Evolutionary conservation across 1,284 basidiomycete species (phyloP).

Genomic region (Microbotryomycetes sp.): DNA sequence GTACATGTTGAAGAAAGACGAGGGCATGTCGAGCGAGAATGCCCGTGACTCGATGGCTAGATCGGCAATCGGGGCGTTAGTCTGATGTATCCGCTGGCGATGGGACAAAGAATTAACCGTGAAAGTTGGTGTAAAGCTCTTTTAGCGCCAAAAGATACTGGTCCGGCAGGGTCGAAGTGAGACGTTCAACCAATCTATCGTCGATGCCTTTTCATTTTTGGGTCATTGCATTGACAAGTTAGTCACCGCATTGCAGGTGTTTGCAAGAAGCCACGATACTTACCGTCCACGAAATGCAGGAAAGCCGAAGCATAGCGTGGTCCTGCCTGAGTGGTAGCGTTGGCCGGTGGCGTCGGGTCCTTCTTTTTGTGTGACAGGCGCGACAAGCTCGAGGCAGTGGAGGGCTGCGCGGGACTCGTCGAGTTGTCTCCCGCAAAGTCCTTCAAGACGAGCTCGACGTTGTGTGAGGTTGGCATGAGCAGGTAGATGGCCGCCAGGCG

Average conservation of each 20-base stretch:
- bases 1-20: slow-evolving; percentile 76
- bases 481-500: slow-evolving; percentile 85
- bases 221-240: background rate
- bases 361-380: slow-evolving; percentile 14
- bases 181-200: slow-evolving; percentile 63
- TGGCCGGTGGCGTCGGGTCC: slow-evolving; percentile 1
- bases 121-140: slow-evolving; percentile 83
- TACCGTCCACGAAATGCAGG: slow-evolving; percentile 91
- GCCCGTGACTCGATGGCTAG: slow-evolving; percentile 73
- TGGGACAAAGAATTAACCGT: too few species aligned
- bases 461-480: slow-evolving; percentile 88
- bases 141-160: slow-evolving; percentile 57
- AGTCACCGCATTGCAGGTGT: background rate
- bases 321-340: slow-evolving; percentile 5
- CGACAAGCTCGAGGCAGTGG: background rate
- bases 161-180: slow-evolving; percentile 49
- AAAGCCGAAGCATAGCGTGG: slow-evolving; percentile 82
- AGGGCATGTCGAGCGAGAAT: slow-evolving; percentile 68
- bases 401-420: slow-evolving; percentile 1
- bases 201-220: slow-evolving; percentile 43
- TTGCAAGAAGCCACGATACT: slow-evolving; percentile 36
- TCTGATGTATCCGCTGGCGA: too few species aligned
- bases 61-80: too few species aligned
- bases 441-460: slow-evolving; percentile 80
- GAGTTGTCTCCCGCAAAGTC: slow-evolving; percentile 52